Evolutionary conservation across 1,139 yeast species (phyloP).

Genomic region (Blastobotrys indianensis): DNA sequence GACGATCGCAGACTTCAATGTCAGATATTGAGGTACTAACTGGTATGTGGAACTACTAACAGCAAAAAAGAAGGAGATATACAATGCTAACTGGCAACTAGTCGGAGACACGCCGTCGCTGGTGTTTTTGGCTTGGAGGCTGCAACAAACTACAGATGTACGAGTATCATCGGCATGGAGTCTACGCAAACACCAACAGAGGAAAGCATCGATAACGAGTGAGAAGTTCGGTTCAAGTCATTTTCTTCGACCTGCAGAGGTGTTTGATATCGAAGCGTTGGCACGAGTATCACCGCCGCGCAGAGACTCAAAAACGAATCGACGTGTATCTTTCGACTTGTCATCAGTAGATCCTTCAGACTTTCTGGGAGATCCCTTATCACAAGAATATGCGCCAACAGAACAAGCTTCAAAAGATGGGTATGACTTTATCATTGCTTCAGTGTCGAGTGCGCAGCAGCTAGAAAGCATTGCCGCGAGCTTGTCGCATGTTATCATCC

Average conservation of each 20-base stretch:
- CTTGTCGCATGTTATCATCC: constrained; percentile 21
- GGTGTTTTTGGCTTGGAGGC: constrained; percentile 25
- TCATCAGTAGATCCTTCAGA: neutral
- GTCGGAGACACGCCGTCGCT: constrained; percentile 27
- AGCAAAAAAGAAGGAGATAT: neutral
- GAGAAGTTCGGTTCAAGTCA: constrained; percentile 25
- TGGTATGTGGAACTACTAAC: constrained; percentile 4
- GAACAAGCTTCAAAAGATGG: constrained; percentile 3
- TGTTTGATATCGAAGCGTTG: constrained; percentile 15
- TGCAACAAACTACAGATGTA: constrained; percentile 19
- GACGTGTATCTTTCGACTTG: constrained; percentile 3
- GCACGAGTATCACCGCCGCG: constrained; percentile 3
- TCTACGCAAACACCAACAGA: neutral
- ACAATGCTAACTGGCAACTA: constrained; percentile 4
- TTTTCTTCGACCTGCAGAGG: constrained; percentile 17
- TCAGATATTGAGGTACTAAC: constrained; percentile 4
- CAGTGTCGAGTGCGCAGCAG: constrained; percentile 28
- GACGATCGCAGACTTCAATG: no score
- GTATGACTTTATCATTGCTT: constrained; percentile 28
- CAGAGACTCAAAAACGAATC: constrained; percentile 7
- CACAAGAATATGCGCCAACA: neutral
- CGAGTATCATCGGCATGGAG: constrained; percentile 24
- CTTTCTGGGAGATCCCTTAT: constrained; percentile 1
- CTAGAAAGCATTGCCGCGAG: constrained; percentile 24
- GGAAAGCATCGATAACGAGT: constrained; percentile 12